A percentile compares a stretch with the other conserved stretches of the same genome.
These are phyloP conservation scores for Hypoxylon rubiginosum DNA, from an alignment of 2,329 filamentous ascomycete genomes.

Conservation along the genomic window DNA sequence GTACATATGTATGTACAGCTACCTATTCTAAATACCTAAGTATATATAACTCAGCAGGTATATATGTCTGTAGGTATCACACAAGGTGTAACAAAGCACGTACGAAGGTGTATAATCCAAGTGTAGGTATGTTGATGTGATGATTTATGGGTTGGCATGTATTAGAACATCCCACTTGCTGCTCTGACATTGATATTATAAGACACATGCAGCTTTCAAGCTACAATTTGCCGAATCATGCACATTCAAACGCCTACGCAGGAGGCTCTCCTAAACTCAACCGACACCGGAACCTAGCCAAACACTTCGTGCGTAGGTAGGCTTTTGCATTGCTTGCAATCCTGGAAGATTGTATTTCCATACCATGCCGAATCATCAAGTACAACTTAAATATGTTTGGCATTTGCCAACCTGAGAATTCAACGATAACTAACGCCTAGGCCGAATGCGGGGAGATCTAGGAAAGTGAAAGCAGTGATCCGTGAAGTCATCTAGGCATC, in stretches of 20 bases:
- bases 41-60: too few species aligned
- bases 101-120: too few species aligned
- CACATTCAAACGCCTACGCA: not conserved
- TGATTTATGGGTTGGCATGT: too few species aligned
- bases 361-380: slow-evolving; percentile 11
- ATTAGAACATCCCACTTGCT: not conserved
- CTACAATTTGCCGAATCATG: slow-evolving; percentile 1
- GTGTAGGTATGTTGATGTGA: not conserved
- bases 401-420: slow-evolving; percentile 23
- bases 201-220: not conserved
- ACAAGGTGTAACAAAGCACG: too few species aligned
- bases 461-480: slow-evolving; percentile 16
- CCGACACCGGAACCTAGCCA: slow-evolving; percentile 2
- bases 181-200: not conserved
- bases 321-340: slow-evolving; percentile 11
- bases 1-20: too few species aligned
- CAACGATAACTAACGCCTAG: slow-evolving; percentile 33
- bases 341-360: slow-evolving; percentile 7
- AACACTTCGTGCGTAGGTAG: slow-evolving; percentile 2
- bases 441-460: slow-evolving; percentile 22
- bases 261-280: not conserved
- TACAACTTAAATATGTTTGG: slow-evolving; percentile 12
- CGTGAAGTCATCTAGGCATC: slow-evolving; percentile 19
- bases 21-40: too few species aligned
- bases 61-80: too few species aligned